Evolutionary conservation across 164 flowering plant species (phyloP), one percentile per base, ranked within the genome.

Genomic region (Stephania yunnanensis): DNA sequence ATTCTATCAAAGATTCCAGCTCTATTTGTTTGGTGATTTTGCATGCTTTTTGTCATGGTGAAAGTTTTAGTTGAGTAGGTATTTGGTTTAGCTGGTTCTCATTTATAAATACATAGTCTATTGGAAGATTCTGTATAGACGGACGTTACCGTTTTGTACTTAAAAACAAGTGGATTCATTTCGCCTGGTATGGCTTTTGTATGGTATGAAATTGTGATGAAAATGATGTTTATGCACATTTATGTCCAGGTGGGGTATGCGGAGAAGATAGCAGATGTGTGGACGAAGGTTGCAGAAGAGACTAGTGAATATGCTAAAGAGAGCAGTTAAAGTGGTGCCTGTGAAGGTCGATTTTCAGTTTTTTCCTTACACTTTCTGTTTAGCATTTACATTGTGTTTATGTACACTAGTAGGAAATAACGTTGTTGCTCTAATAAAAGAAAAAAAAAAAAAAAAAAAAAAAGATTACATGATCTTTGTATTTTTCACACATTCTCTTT

Each of bases 221-320:
- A 36, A 36, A 36, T 36, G 42, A 36, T 36, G 42, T 58, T 58
- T 15, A 4, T 15, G n/a, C 6, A 1, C 64, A 15, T 58, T 20
- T 82, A 46, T 78, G 78, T 58, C 73, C 89, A 95, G 99, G 97
- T 88, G 68, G 97, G 92, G 36, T 91, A 87, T 74, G 96, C 95
- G 9, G 97, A 93, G 84, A 93, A 91, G 79, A 92, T 93, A 75
- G 88, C 95, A 22, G 85, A 81, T 74, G 93, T 92, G 7, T 93
- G 99, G 98, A 82, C 76, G 61, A 89, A 87, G 76, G 90, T 95
- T 80, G 97, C 91, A 0, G 93, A 91, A 71, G 98, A 93, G 76
- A 92, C 96, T 0, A 87, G 91, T 42, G 85, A 74, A 69, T 91
- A 88, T 76, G 86, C 82, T 7, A 85, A 76, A 80, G 86, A 83